Evolutionary conservation across 106 monocot species (phyloP).

Genomic region (Hemerocallis citrina): DNA sequence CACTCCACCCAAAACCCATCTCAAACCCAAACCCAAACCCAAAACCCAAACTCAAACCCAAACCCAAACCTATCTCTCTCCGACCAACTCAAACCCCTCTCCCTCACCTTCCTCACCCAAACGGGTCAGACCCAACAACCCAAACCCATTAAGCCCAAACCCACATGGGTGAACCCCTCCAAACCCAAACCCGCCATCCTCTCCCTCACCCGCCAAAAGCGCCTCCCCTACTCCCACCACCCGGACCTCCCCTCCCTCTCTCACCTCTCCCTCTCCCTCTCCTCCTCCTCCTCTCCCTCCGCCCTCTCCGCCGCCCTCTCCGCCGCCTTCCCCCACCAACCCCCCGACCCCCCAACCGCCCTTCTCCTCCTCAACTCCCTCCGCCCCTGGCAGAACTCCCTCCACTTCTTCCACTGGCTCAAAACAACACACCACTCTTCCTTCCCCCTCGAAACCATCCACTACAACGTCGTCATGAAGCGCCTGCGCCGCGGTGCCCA

Average conservation of each 20-base stretch:
- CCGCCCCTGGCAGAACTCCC: slow-evolving; percentile 39
- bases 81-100: slow-evolving; percentile 72
- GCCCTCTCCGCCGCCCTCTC: slow-evolving; percentile 19
- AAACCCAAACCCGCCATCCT: slow-evolving; percentile 56
- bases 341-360: slow-evolving; percentile 27
- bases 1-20: slow-evolving; percentile 11
- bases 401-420: slow-evolving; percentile 60
- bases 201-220: slow-evolving; percentile 56
- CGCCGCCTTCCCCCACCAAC: slow-evolving; percentile 10
- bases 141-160: slow-evolving; percentile 27
- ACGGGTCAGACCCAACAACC: not conserved
- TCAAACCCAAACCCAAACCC: slow-evolving; percentile 2
- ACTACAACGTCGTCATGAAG: slow-evolving; percentile 81
- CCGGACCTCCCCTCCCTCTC: slow-evolving; percentile 27
- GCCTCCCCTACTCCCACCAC: slow-evolving; percentile 22
- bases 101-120: slow-evolving; percentile 53
- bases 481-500: slow-evolving; percentile 40
- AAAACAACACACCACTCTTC: slow-evolving; percentile 9
- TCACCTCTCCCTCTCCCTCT: slow-evolving; percentile 16
- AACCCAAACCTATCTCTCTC: slow-evolving; percentile 39
- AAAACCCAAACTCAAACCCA: slow-evolving; percentile 1
- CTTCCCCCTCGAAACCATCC: slow-evolving; percentile 62
- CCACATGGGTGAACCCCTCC: slow-evolving; percentile 91
- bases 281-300: slow-evolving; percentile 17
- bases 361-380: slow-evolving; percentile 65